Conservation (phyloP, 441 rosid genomes). For the Hura crepitans region DNA sequence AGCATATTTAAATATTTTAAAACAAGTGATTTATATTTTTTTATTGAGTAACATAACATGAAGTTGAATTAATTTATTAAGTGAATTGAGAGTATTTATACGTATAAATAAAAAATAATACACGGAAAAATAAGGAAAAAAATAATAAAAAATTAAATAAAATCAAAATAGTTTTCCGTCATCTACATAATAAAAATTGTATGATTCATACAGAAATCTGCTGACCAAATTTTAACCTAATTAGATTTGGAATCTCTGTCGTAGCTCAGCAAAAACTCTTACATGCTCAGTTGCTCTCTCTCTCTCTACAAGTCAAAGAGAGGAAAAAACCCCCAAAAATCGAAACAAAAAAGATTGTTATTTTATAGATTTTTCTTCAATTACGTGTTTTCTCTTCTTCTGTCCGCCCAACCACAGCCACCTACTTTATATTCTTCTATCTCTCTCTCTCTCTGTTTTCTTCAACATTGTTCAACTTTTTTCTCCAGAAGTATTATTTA, state of each 20-base stretch:
- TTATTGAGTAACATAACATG: too few species aligned
- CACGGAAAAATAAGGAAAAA: too few species aligned
- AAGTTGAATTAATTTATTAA: too few species aligned
- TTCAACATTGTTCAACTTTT: not conserved
- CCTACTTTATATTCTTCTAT: not conserved
- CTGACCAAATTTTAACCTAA: not conserved
- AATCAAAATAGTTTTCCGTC: too few species aligned
- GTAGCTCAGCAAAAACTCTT: not conserved
- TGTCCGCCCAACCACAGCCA: not conserved
- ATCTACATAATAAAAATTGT: not conserved
- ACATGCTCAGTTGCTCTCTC: too few species aligned
- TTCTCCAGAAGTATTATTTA: not conserved
- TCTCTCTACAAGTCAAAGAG: not conserved
- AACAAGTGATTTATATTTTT: too few species aligned
- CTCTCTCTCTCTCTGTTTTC: not conserved
- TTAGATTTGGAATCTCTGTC: not conserved
- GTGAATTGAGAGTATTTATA: too few species aligned
- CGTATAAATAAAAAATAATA: too few species aligned
- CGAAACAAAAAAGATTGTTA: not conserved
- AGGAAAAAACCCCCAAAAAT: not conserved
- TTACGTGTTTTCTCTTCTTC: not conserved
- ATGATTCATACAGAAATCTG: not conserved
- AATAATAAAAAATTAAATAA: too few species aligned
- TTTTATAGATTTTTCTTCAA: not conserved
- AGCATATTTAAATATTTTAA: too few species aligned